phyloP scores from a whole-genome alignment of 1,139 yeast species.

The Magnusiomyces ingens region DNA sequence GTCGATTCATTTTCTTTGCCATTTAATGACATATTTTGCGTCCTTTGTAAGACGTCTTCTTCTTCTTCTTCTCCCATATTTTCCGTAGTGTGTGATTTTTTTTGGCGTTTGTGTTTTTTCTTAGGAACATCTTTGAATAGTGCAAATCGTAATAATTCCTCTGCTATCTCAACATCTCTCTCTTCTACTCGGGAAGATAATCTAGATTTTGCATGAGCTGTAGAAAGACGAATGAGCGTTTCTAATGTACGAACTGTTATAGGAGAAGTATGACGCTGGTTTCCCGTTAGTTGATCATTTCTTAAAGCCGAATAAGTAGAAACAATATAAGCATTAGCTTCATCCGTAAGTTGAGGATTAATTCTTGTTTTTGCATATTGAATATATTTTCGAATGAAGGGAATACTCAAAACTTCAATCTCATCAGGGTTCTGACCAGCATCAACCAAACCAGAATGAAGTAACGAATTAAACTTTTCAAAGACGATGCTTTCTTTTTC shows the following conservation, averaged over 20 bases:
- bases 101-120: constrained; percentile 29
- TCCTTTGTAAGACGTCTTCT: constrained; percentile 19
- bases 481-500: constrained; percentile 53
- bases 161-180: constrained; percentile 82
- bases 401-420: constrained; percentile 67
- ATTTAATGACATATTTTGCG: constrained; percentile 18
- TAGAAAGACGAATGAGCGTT: constrained; percentile 87
- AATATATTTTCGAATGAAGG: constrained; percentile 83
- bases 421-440: constrained; percentile 31
- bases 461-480: constrained; percentile 74
- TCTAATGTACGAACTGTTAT: constrained; percentile 97
- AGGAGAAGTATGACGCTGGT: constrained; percentile 83
- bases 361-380: constrained; percentile 91
- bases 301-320: constrained; percentile 73
- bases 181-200: constrained; percentile 67
- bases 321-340: constrained; percentile 78
- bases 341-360: constrained; percentile 70
- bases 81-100: constrained; percentile 24
- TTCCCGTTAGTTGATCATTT: constrained; percentile 66
- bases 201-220: constrained; percentile 96
- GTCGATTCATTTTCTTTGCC: constrained; percentile 16
- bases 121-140: constrained; percentile 63
- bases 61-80: constrained; percentile 12
- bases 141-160: constrained; percentile 76
- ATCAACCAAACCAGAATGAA: constrained; percentile 71